These are phyloP conservation scores for Xerocomellus dryophilus DNA, from an alignment of 768 basidiomycete genomes.

Conservation along the genomic window DNA sequence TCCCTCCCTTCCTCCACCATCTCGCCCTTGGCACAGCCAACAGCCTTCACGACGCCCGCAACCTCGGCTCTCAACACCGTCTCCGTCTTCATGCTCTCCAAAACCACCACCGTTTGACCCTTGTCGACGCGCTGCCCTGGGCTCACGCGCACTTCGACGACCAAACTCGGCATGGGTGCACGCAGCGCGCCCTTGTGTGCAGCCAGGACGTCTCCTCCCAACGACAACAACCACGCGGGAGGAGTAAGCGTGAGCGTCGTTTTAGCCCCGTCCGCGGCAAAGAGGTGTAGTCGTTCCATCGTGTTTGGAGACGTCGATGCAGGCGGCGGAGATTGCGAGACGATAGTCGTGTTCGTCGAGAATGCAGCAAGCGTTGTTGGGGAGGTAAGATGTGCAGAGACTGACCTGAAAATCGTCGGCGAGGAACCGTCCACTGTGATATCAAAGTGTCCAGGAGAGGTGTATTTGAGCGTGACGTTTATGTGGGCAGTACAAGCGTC, in stretches of 20 bases:
- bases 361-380: conserved; percentile 52
- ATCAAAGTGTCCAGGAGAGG: conserved; percentile 48
- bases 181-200: conserved; percentile 63
- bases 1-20: conserved; percentile 89
- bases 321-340: conserved; percentile 62
- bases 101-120: conserved; percentile 75
- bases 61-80: conserved; percentile 74
- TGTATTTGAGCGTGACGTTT: conserved; percentile 42
- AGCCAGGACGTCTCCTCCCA: conserved; percentile 56
- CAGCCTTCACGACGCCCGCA: conserved; percentile 64
- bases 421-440: conserved; percentile 42
- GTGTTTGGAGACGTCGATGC: conserved; percentile 51
- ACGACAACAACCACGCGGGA: conserved; percentile 66
- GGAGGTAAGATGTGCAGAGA: conserved; percentile 55
- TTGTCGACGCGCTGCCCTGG: conserved; percentile 76
- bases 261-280: conserved; percentile 55
- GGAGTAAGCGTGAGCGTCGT: conserved; percentile 65
- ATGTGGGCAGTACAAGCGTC: conserved; percentile 36
- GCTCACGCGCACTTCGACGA: conserved; percentile 82
- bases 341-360: conserved; percentile 60
- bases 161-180: conserved; percentile 91
- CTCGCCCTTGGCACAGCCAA: conserved; percentile 80
- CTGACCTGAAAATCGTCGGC: conserved; percentile 41
- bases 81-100: conserved; percentile 99
- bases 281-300: conserved; percentile 76